Conservation (phyloP, 2,329 filamentous ascomycete species). For the Aspergillus flavus region DNA sequence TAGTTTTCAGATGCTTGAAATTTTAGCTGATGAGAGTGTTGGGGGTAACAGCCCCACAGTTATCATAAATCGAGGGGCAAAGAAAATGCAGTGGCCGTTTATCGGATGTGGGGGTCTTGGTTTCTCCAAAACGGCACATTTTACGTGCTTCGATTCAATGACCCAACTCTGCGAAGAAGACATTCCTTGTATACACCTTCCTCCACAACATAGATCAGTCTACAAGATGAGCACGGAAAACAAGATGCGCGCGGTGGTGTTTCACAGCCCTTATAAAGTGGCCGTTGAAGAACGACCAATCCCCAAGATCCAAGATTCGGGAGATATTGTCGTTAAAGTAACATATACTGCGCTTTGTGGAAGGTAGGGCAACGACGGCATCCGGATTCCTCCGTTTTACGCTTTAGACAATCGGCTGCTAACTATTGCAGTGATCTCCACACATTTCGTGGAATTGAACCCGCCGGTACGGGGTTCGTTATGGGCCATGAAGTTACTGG, state of each 20-base stretch:
- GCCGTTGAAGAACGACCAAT: slow-evolving; percentile 78
- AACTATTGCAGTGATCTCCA: slow-evolving; percentile 70
- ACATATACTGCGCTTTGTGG: slow-evolving; percentile 83
- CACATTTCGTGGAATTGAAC: slow-evolving; percentile 79
- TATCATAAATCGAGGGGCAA: slow-evolving; percentile 5
- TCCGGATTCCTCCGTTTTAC: background rate
- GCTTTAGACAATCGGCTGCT: background rate
- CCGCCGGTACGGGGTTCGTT: slow-evolving; percentile 65
- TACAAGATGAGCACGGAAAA: slow-evolving; percentile 33
- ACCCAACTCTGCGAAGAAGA: background rate
- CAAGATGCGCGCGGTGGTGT: slow-evolving; percentile 87
- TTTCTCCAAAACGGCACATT: slow-evolving; percentile 1
- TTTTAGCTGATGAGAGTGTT: background rate
- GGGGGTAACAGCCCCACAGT: slow-evolving; percentile 3
- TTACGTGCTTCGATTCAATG: background rate
- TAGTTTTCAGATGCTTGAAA: background rate
- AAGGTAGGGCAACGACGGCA: slow-evolving; percentile 60
- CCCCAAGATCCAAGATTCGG: slow-evolving; percentile 69
- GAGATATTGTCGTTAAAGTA: slow-evolving; percentile 82
- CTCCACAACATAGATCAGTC: background rate
- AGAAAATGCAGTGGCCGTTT: slow-evolving; percentile 6
- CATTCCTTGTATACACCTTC: background rate
- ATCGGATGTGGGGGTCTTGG: slow-evolving; percentile 13
- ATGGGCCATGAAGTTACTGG: slow-evolving; percentile 87
- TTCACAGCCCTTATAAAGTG: slow-evolving; percentile 76